Evolutionary conservation across 352 stramenopile genomes (phyloP).

Genomic region (Hyaloperonospora brassicae): DNA sequence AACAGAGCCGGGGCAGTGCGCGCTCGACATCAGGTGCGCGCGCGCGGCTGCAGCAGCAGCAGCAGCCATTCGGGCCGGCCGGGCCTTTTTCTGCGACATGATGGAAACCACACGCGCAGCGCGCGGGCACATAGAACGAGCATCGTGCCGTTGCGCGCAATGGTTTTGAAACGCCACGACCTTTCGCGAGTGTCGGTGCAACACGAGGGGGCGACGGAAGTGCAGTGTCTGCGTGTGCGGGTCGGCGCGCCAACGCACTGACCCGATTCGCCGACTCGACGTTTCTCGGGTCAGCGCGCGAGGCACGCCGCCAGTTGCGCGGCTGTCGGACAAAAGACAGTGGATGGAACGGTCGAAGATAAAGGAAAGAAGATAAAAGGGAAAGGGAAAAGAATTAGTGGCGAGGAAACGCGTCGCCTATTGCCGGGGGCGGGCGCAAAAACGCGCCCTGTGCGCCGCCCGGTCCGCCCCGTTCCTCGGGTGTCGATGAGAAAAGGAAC

Average conservation of each 20-base stretch:
- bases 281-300: too few relatives aligned
- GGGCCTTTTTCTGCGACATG: too few relatives aligned
- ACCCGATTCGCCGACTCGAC: neutral
- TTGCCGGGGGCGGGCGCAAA: too few relatives aligned
- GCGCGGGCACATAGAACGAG: neutral
- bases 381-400: too few relatives aligned
- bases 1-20: neutral
- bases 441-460: too few relatives aligned
- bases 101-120: too few relatives aligned
- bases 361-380: too few relatives aligned
- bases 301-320: too few relatives aligned
- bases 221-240: neutral
- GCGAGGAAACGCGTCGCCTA: too few relatives aligned
- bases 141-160: neutral
- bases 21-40: constrained; percentile 1
- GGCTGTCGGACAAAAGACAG: neutral
- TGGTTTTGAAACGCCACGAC: constrained; percentile 1
- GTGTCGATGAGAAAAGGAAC: too few relatives aligned
- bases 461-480: too few relatives aligned
- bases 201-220: constrained; percentile 2
- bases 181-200: constrained; percentile 8
- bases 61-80: constrained; percentile 13
- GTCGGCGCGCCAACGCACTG: neutral
- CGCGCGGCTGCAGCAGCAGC: constrained; percentile 5
- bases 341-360: too few relatives aligned